phyloP scores from a whole-genome alignment of 192 early-diverging fungal genomes.

The Gamsiella multidivaricata region DNA sequence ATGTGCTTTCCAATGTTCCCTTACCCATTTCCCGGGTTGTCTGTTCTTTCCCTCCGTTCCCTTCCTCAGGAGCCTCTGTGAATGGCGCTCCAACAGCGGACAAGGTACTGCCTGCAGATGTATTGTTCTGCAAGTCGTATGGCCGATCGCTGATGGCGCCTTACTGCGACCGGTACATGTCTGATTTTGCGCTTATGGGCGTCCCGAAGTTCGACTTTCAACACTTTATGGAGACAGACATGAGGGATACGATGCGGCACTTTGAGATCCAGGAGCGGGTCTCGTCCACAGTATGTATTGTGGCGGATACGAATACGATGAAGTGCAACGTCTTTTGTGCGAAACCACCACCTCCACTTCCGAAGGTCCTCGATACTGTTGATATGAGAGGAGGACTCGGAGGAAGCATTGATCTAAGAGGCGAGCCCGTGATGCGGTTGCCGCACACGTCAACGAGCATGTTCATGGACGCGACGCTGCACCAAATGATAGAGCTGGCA shows the following conservation, averaged over 20 bases:
- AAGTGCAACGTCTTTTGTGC: constrained; percentile 42
- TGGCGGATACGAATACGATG: constrained; percentile 59
- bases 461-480: constrained; percentile 35
- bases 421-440: constrained; percentile 21
- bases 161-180: constrained; percentile 62
- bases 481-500: constrained; percentile 30
- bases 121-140: constrained; percentile 66
- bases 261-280: constrained; percentile 43
- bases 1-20: constrained; percentile 36
- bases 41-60: constrained; percentile 42
- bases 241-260: constrained; percentile 54
- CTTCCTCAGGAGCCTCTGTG: not conserved
- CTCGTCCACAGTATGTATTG: constrained; percentile 49
- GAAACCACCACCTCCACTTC: constrained; percentile 15
- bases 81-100: constrained; percentile 6
- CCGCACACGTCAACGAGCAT: constrained; percentile 20
- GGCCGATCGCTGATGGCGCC: constrained; percentile 68
- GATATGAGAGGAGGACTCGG: constrained; percentile 9
- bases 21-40: constrained; percentile 30
- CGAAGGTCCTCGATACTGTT: constrained; percentile 11
- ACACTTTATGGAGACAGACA: constrained; percentile 56
- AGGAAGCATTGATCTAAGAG: constrained; percentile 21
- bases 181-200: constrained; percentile 70
- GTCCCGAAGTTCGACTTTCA: constrained; percentile 60
- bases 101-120: constrained; percentile 54